phyloP scores from a whole-genome alignment of 768 basidiomycete species.

The Psilocybe tampanensis region DNA sequence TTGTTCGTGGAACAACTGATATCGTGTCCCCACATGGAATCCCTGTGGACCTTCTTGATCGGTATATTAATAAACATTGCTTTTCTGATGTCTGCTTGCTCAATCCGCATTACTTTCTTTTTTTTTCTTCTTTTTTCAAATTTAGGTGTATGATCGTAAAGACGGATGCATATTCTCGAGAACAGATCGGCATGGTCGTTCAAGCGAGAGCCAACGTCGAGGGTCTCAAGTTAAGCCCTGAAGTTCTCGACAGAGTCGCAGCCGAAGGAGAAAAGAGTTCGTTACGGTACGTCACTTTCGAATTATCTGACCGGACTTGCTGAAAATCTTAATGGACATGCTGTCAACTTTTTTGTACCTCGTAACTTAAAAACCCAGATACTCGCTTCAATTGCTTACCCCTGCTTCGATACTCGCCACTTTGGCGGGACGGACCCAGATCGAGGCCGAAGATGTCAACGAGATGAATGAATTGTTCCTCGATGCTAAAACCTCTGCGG shows the following conservation, averaged over 20 bases:
- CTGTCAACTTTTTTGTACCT: not conserved
- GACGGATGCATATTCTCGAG: conserved; percentile 80
- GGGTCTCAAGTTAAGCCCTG: conserved; percentile 72
- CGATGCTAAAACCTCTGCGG: conserved; percentile 85
- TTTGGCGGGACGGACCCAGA: conserved; percentile 76
- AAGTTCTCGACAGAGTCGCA: conserved; percentile 81
- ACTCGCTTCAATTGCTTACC: conserved; percentile 87
- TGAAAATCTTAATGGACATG: not conserved
- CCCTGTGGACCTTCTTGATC: conserved; percentile 91
- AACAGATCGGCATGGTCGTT: conserved; percentile 86
- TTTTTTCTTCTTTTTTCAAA: not conserved
- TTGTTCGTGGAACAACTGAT: conserved; percentile 92
- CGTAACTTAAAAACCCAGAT: conserved; percentile 49
- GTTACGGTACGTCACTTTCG: conserved; percentile 55
- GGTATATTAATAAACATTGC: conserved; percentile 46
- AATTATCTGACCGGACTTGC: not conserved
- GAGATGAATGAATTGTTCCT: conserved; percentile 96
- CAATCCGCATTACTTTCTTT: not conserved
- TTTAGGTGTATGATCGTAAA: conserved; percentile 91
- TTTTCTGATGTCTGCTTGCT: not conserved
- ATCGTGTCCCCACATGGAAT: conserved; percentile 92
- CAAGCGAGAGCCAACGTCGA: conserved; percentile 87
- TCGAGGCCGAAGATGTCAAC: conserved; percentile 84
- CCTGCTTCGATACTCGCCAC: conserved; percentile 88
- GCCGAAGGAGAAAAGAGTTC: conserved; percentile 82